Evolutionary conservation across 495 filamentous ascomycete genomes (phyloP), one percentile per base, ranked within the genome.

Genomic region (Glarea lozoyensis): DNA sequence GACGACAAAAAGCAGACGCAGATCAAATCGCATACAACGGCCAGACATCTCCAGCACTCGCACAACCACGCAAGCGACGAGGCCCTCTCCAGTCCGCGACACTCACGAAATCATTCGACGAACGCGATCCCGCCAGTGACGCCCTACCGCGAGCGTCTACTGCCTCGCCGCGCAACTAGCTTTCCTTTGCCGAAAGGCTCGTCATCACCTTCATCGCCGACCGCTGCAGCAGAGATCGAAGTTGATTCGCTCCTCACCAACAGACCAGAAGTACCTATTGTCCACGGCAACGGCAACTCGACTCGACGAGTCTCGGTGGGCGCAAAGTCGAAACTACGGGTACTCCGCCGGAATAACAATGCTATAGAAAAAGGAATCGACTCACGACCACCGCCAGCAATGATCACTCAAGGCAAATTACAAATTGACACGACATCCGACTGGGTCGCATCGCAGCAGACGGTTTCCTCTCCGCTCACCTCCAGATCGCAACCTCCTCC

Each of bases 341-440:
- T 18, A 37, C 6, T 19, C 16, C 29, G 32, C 11, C 40, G 31
- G 12, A 36, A 15, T 25, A 35, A 31, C 10, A 41, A 42, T 37
- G 45, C 22, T 42, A 11, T 48, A 22, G 27, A 20, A 37, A 19
- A 30, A 29, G 31, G 25, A 5, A 29, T 25, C 29, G 7, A 23
- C 19, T 23, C 50, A 21, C 67, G 68, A 13, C 68, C 68, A 16
- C 68, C 68, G 15, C 67, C 64, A 13, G 58, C 67, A 1, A 57
- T 69, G 40, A 63, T 60, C 40, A 70, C 67, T 9, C 65, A 63
- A 40, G 60, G 63, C 39, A 58, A 60, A 19, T 44, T 29, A 25
- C 36, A 38, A 21, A 18, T 44, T 18, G 37, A 45, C 27, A 31
- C 40, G 23, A 57, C 50, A 3, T 42, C 37, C 21, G 29, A 42